phyloP scores from a whole-genome alignment of 1,284 basidiomycete genomes.

The Ceratobasidium sp. region DNA sequence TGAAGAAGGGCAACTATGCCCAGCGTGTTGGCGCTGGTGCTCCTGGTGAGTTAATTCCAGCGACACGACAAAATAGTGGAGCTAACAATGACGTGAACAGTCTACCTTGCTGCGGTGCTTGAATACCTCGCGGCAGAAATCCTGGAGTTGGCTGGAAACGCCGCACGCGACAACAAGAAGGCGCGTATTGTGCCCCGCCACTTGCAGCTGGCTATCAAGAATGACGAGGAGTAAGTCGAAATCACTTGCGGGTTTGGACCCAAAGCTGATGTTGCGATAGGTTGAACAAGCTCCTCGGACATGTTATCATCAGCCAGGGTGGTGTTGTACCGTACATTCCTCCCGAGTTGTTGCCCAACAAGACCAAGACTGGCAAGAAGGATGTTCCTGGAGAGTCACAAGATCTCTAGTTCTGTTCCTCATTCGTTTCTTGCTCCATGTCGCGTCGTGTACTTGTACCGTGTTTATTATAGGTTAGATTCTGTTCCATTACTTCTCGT shows the following conservation, averaged over 20 bases:
- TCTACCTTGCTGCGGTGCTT: constrained; percentile 49
- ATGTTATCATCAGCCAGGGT: constrained; percentile 90
- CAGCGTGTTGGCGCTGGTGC: constrained; percentile 52
- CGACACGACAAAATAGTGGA: neutral
- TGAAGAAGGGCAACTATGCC: constrained; percentile 52
- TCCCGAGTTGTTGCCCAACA: constrained; percentile 53
- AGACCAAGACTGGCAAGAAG: constrained; percentile 65
- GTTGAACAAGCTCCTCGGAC: constrained; percentile 79
- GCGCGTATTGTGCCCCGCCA: constrained; percentile 71
- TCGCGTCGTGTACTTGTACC: constrained; percentile 26
- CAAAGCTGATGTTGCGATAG: constrained; percentile 54
- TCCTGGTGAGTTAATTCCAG: constrained; percentile 43
- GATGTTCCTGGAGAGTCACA: constrained; percentile 34
- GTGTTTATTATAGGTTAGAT: constrained; percentile 39
- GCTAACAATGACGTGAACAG: constrained; percentile 7
- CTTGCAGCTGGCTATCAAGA: constrained; percentile 88
- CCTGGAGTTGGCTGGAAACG: constrained; percentile 50
- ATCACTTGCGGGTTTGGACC: constrained; percentile 47
- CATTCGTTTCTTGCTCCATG: neutral
- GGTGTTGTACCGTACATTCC: constrained; percentile 84
- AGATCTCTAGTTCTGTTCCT: constrained; percentile 14
- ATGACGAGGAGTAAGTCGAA: constrained; percentile 77
- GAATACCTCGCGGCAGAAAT: constrained; percentile 52
- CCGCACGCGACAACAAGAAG: constrained; percentile 57
- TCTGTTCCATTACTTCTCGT: constrained; percentile 1